Base-by-base conservation (phyloP, 2,329 filamentous ascomycete genomes). In the Aspergillus transmontanensis region DNA sequence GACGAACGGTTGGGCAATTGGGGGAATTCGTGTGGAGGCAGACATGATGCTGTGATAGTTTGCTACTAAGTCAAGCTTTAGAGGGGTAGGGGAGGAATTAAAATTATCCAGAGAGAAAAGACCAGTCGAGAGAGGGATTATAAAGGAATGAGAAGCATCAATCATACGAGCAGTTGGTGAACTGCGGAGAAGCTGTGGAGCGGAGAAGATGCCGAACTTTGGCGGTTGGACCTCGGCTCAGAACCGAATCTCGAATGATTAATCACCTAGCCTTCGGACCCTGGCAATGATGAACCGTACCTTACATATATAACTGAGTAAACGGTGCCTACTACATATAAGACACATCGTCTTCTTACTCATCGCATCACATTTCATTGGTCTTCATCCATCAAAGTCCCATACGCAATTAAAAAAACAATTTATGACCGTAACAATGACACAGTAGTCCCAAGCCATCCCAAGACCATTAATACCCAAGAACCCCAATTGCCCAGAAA, bases 1-100 rank as follows among this genome's bases (percentile, higher is more conserved):
- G 69, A 97, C 92, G 77, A 85, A 87, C 30, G 84, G 84, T 65
- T 80, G 77, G 46, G 85, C 87, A 69, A 89, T 85, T 61, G 80
- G 77, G 48, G 87, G 87, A 64, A 89, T 87, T 78, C 76, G 84
- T 71, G 74, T 63, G 30, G 79, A 81, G 58, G 80, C 80, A 64
- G 85, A 84, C 69, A 87, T 86, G 58, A 74, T 75, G 55, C 36
- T 46, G 19, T 30, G 23, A 1, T 30, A 3, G 12, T 14, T 32
- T 4, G 34, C 30, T 50, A 64, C 23, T 36, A 53, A 51, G 43
- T 59, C 28, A 56, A 56, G 45, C 19, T 41, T n/a, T 19, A 41
- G 7, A 21, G n/a, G 14, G 39, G 36, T 16, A 32, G 19, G 58
- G 21, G 26, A 26, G 6, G 12, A 30, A 34, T 43, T 6, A 9